Conservation (phyloP, 768 basidiomycete genomes). For the Pulveroboletus sp. region DNA sequence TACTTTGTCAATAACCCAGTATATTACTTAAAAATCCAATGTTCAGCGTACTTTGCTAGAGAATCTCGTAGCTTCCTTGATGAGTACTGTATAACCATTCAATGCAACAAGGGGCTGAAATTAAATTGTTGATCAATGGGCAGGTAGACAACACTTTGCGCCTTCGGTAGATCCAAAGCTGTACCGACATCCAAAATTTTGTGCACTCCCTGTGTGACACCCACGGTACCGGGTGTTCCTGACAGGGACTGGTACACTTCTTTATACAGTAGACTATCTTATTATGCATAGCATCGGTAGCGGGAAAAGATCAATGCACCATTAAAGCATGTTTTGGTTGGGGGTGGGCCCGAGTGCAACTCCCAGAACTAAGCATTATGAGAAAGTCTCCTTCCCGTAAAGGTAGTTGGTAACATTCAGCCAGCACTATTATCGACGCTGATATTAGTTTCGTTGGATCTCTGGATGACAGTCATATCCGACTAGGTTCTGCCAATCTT, state of each 20-base stretch:
- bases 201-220: neutral
- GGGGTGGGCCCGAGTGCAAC: too few species aligned
- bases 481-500: neutral
- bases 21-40: neutral
- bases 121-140: neutral
- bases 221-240: neutral
- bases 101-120: neutral
- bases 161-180: neutral
- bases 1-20: too few species aligned
- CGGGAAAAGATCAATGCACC: too few species aligned
- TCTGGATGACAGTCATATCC: neutral
- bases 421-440: neutral
- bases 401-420: neutral
- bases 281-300: too few species aligned
- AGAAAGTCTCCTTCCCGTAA: neutral
- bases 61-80: too few species aligned
- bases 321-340: too few species aligned
- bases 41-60: neutral
- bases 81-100: neutral
- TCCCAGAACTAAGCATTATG: too few species aligned
- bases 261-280: too few species aligned
- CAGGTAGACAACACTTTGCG: neutral
- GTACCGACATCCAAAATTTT: neutral
- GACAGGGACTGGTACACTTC: too few species aligned
- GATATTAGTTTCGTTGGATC: neutral